phyloP scores from a whole-genome alignment of 2,329 filamentous ascomycete genomes.

The Hymenoscyphus salicellus region DNA sequence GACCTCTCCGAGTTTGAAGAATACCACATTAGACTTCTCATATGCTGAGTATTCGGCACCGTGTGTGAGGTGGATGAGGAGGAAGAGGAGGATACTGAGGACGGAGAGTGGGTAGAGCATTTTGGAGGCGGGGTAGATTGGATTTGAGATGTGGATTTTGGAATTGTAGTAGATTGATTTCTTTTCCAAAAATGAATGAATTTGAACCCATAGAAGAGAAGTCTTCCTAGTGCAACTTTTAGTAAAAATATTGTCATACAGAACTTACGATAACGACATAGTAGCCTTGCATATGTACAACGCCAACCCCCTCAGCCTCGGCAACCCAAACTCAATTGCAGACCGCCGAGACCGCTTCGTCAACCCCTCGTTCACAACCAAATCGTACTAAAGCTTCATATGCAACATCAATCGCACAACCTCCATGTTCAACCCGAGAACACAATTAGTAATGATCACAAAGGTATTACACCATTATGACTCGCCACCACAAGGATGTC shows the following conservation, averaged over 20 bases:
- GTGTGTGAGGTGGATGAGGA: neutral
- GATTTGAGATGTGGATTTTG: neutral
- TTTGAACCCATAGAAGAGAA: neutral
- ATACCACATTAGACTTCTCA: neutral
- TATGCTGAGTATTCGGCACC: neutral
- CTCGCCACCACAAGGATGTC: neutral
- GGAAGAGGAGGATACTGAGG: constrained; percentile 16
- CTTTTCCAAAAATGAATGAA: neutral
- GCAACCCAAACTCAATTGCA: neutral
- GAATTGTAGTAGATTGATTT: neutral
- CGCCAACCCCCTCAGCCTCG: neutral
- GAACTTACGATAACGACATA: neutral
- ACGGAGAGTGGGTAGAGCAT: constrained; percentile 30
- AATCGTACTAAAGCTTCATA: neutral
- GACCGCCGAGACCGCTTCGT: neutral
- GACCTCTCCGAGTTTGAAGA: neutral
- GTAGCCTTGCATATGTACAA: neutral
- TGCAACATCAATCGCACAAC: neutral
- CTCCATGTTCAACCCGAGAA: neutral
- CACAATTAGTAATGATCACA: neutral
- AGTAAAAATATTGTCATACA: neutral
- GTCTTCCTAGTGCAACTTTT: neutral
- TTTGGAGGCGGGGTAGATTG: constrained; percentile 5
- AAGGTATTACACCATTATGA: neutral
- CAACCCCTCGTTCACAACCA: neutral